These are phyloP conservation scores for Trichothecium roseum DNA, from an alignment of 2,329 filamentous ascomycete genomes.

Conservation along the genomic window DNA sequence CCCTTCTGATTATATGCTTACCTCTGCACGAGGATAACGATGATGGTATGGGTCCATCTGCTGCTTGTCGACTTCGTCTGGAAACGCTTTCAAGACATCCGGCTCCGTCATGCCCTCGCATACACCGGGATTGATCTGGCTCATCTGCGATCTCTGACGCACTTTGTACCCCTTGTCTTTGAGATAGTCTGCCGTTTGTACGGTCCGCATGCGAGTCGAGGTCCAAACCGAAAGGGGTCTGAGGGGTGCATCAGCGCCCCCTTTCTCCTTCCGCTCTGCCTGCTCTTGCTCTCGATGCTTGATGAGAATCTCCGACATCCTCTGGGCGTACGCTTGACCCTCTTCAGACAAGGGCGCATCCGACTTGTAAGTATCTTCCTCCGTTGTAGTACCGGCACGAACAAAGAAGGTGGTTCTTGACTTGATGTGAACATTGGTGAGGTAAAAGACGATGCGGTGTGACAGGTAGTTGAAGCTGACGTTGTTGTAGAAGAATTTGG, in stretches of 20 bases:
- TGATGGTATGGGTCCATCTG: constrained; percentile 94
- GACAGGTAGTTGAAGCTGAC: constrained; percentile 94
- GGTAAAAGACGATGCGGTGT: constrained; percentile 95
- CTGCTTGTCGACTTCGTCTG: constrained; percentile 87
- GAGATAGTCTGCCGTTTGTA: constrained; percentile 82
- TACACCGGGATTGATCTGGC: constrained; percentile 90
- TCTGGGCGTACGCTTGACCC: constrained; percentile 69
- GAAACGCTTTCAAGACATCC: constrained; percentile 70
- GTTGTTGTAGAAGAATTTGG: constrained; percentile 91
- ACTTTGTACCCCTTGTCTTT: constrained; percentile 73
- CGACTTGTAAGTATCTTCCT: constrained; percentile 84
- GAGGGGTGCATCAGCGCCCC: constrained; percentile 56
- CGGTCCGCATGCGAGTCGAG: constrained; percentile 78
- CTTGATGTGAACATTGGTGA: constrained; percentile 96
- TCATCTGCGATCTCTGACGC: constrained; percentile 89
- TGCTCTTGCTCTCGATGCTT: constrained; percentile 77
- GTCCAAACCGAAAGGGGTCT: constrained; percentile 90
- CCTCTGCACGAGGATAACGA: constrained; percentile 88
- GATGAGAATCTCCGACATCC: constrained; percentile 77
- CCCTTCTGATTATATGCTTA: constrained; percentile 24
- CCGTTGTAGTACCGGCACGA: constrained; percentile 76
- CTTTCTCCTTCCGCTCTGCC: constrained; percentile 54
- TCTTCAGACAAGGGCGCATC: constrained; percentile 77
- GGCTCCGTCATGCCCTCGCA: constrained; percentile 88
- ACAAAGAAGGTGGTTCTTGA: constrained; percentile 88